Conservation (phyloP, 2,329 filamentous ascomycete species). For the Hymenoscyphus infarciens region DNA sequence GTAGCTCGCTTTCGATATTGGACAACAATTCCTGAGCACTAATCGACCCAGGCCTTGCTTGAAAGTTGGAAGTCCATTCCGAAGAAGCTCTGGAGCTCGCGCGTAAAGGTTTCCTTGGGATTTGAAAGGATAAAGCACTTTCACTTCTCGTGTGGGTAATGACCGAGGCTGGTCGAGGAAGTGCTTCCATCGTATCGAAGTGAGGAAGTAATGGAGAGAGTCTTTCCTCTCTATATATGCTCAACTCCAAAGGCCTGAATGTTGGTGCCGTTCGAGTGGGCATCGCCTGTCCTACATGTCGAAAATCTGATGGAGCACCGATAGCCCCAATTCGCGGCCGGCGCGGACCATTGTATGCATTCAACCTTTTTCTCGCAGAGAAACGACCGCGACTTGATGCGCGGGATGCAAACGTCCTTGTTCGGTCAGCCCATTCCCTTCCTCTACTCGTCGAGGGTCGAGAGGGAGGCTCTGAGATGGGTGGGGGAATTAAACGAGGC, state of each 20-base stretch:
- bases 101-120: slow-evolving; percentile 32
- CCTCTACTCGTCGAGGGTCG: slow-evolving; percentile 30
- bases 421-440: slow-evolving; percentile 35
- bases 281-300: slow-evolving; percentile 50
- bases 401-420: slow-evolving; percentile 40
- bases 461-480: slow-evolving; percentile 31
- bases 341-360: slow-evolving; percentile 44
- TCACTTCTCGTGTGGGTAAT: slow-evolving; percentile 31
- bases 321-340: slow-evolving; percentile 53
- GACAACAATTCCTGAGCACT: slow-evolving; percentile 28
- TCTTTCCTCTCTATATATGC: slow-evolving; percentile 46
- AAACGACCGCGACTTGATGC: slow-evolving; percentile 42
- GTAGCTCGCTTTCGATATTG: slow-evolving; percentile 27
- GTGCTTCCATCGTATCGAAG: slow-evolving; percentile 39
- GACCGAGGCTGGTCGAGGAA: slow-evolving; percentile 19
- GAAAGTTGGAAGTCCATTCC: slow-evolving; percentile 25
- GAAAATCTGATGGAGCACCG: slow-evolving; percentile 56
- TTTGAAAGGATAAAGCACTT: slow-evolving; percentile 29
- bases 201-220: slow-evolving; percentile 56
- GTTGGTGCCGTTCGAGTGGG: slow-evolving; percentile 28
- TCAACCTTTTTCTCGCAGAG: slow-evolving; percentile 42
- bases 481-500: slow-evolving; percentile 38
- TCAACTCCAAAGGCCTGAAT: slow-evolving; percentile 56
- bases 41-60: slow-evolving; percentile 25
- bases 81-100: slow-evolving; percentile 29